Percentiles rank a stretch among this genome's conserved stretches.
Evolutionary conservation across 805 yeast genomes (phyloP).

Genomic region (Jamesozyma piceae): DNA sequence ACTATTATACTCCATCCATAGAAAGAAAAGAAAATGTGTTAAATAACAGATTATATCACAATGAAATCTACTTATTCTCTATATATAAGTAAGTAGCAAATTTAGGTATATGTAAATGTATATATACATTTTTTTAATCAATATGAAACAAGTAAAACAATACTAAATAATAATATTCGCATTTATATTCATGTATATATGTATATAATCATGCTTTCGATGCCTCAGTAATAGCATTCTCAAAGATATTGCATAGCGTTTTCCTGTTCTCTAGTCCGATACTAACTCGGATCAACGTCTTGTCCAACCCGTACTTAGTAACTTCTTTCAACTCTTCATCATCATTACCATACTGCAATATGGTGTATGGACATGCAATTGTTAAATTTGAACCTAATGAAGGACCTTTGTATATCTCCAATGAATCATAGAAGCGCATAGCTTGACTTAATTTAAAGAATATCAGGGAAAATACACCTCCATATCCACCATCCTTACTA

Average conservation of each 20-base stretch:
- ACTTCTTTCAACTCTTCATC: slow-evolving; percentile 72
- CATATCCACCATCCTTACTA: slow-evolving; percentile 73
- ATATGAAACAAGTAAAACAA: not conserved
- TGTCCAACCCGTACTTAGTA: slow-evolving; percentile 74
- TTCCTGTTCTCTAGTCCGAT: slow-evolving; percentile 73
- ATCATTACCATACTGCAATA: slow-evolving; percentile 42
- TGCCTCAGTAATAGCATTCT: slow-evolving; percentile 40
- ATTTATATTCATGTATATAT: not conserved
- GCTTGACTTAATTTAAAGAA: slow-evolving; percentile 61
- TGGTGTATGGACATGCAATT: slow-evolving; percentile 80
- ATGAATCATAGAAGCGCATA: slow-evolving; percentile 58
- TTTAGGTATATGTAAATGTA: not conserved
- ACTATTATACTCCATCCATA: too few relatives aligned
- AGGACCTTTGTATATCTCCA: slow-evolving; percentile 57
- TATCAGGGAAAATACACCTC: slow-evolving; percentile 71
- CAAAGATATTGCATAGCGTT: slow-evolving; percentile 43
- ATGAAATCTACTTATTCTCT: too few relatives aligned
- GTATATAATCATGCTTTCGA: not conserved
- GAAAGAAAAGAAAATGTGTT: too few relatives aligned
- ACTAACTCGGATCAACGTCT: slow-evolving; percentile 67
- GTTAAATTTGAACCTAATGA: slow-evolving; percentile 79
- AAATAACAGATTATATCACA: too few relatives aligned
- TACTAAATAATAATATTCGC: not conserved
- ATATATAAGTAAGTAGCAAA: not conserved
- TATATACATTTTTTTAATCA: not conserved